phyloP scores from a whole-genome alignment of 495 filamentous ascomycete species.

The Amorphotheca resinae region DNA sequence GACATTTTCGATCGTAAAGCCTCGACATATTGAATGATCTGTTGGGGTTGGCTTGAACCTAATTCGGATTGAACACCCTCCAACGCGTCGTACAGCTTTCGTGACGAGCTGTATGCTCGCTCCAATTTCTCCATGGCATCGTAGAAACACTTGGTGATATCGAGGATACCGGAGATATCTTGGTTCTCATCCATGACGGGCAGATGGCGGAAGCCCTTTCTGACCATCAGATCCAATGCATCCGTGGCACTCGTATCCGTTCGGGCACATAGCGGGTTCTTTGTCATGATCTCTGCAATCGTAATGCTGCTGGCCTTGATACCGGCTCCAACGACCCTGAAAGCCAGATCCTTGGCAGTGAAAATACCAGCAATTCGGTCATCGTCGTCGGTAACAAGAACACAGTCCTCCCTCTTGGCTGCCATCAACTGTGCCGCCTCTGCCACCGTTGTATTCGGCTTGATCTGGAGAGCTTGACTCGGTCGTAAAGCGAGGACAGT shows the following conservation, averaged over 20 bases:
- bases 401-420: slow-evolving; percentile 95
- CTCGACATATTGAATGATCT: slow-evolving; percentile 98
- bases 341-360: slow-evolving; percentile 96
- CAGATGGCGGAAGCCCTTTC: slow-evolving; percentile 93
- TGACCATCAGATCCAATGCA: slow-evolving; percentile 92
- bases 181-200: slow-evolving; percentile 99
- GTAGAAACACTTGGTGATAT: slow-evolving; percentile 99
- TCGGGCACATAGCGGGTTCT: slow-evolving; percentile 92
- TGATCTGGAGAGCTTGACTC: slow-evolving; percentile 93
- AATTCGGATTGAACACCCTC: slow-evolving; percentile 98
- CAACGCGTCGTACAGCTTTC: slow-evolving; percentile 91
- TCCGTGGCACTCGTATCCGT: slow-evolving; percentile 98
- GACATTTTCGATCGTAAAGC: slow-evolving; percentile 94
- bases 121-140: slow-evolving; percentile 99
- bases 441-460: slow-evolving; percentile 84
- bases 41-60: slow-evolving; percentile 90
- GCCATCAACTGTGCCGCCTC: slow-evolving; percentile 98
- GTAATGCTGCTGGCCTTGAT: slow-evolving; percentile 80
- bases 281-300: slow-evolving; percentile 98
- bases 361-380: slow-evolving; percentile 97
- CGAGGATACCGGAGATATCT: slow-evolving; percentile 93
- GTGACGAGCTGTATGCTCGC: slow-evolving; percentile 88
- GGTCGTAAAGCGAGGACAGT: slow-evolving; percentile 92
- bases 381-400: slow-evolving; percentile 97
- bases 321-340: slow-evolving; percentile 89